Evolutionary conservation across 2,329 filamentous ascomycete genomes (phyloP).

Genomic region (Paraconiothyrium brasiliense): DNA sequence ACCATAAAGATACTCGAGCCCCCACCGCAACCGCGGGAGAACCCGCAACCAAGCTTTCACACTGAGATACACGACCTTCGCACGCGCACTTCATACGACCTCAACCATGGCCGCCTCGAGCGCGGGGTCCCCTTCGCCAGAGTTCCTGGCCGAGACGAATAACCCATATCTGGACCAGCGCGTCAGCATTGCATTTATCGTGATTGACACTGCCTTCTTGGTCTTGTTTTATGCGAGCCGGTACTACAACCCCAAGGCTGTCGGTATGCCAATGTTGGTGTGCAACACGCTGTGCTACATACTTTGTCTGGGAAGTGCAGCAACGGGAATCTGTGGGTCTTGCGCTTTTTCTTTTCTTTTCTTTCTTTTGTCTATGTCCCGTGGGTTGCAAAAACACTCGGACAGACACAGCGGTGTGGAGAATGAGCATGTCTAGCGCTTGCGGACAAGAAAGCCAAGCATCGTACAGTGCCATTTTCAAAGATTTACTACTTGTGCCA

Average conservation of each 20-base stretch:
- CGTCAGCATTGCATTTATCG: slow-evolving; percentile 20
- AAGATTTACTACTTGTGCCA: not conserved
- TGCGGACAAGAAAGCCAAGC: not conserved
- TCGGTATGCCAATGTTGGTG: slow-evolving; percentile 18
- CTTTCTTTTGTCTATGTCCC: not conserved
- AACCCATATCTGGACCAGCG: slow-evolving; percentile 20
- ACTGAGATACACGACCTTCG: not conserved
- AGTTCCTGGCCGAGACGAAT: slow-evolving; percentile 19
- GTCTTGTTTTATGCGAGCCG: slow-evolving; percentile 19
- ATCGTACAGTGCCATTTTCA: not conserved
- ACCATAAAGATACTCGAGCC: not conserved
- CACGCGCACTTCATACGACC: not conserved
- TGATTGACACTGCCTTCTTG: slow-evolving; percentile 21
- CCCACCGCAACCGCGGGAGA: not conserved
- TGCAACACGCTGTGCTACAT: slow-evolving; percentile 23
- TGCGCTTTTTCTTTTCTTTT: not conserved
- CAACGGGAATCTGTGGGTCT: slow-evolving; percentile 19
- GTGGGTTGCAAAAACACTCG: not conserved
- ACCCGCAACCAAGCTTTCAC: not conserved
- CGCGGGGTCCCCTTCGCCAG: slow-evolving; percentile 5
- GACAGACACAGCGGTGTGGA: not conserved
- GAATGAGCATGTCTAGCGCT: not conserved
- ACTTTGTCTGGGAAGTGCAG: slow-evolving; percentile 19
- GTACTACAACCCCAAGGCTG: slow-evolving; percentile 18
- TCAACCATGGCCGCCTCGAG: slow-evolving; percentile 13